Conservation (phyloP, 2,329 filamentous ascomycete species). For the Seiridium cupressi region DNA sequence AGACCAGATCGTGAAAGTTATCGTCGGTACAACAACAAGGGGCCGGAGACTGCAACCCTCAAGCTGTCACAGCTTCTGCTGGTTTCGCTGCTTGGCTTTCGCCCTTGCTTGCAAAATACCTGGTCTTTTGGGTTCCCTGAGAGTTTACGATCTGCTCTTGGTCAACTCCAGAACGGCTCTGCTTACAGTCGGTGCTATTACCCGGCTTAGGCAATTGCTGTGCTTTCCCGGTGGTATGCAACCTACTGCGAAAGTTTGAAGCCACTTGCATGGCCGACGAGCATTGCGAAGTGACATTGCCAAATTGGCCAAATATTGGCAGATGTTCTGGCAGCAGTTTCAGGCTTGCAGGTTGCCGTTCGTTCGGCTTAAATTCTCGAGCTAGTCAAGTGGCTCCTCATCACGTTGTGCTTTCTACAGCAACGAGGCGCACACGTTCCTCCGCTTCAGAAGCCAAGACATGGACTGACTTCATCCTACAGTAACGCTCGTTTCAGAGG, state of each 20-base stretch:
- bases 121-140: no score
- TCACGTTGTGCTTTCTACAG: neutral
- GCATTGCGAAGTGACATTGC: no score
- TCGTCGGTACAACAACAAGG: no score
- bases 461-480: constrained; percentile 21
- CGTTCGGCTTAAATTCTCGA: neutral
- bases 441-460: neutral
- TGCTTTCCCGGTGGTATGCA: neutral
- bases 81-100: no score
- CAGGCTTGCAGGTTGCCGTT: no score
- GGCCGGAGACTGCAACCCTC: no score
- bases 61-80: no score
- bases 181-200: neutral
- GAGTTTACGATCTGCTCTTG: neutral
- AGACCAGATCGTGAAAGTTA: neutral
- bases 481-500: constrained; percentile 61
- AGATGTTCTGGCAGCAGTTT: no score
- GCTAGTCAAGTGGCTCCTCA: neutral
- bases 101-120: no score
- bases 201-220: neutral
- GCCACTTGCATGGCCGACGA: no score
- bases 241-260: neutral
- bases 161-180: neutral
- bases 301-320: no score
- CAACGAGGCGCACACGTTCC: constrained; percentile 6